These are phyloP conservation scores for Pseudodiploospora longispora DNA, from an alignment of 2,329 filamentous ascomycete species.

Conservation along the genomic window DNA sequence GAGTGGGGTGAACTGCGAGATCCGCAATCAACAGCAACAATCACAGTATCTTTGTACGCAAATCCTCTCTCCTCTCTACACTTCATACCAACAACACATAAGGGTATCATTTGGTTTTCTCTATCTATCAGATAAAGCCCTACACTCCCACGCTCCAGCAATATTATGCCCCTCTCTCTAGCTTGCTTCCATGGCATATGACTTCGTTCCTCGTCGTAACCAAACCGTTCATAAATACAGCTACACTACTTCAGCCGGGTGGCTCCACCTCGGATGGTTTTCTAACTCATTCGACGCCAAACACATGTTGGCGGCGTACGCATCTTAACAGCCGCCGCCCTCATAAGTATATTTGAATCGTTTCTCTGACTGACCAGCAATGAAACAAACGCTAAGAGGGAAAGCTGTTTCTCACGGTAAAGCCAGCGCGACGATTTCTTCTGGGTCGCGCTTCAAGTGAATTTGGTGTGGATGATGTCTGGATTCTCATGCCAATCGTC, in stretches of 20 bases:
- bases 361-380: not conserved
- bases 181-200: slow-evolving; percentile 3
- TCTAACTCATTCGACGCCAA: slow-evolving; percentile 1
- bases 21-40: too few relatives aligned
- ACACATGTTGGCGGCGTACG: not conserved
- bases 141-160: slow-evolving; percentile 1
- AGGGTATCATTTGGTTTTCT: slow-evolving; percentile 33
- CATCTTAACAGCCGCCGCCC: too few relatives aligned
- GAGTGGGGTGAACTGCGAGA: too few relatives aligned
- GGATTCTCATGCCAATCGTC: slow-evolving; percentile 99
- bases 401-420: too few relatives aligned
- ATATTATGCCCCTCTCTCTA: not conserved
- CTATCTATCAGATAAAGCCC: slow-evolving; percentile 15
- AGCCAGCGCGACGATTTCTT: not conserved
- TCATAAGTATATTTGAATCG: too few relatives aligned
- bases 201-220: slow-evolving; percentile 6
- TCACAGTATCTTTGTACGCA: too few relatives aligned
- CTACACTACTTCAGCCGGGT: slow-evolving; percentile 1
- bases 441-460: slow-evolving; percentile 51
- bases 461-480: slow-evolving; percentile 97
- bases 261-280: not conserved
- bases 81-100: slow-evolving; percentile 17
- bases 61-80: too few relatives aligned
- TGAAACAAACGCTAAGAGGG: not conserved
- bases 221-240: slow-evolving; percentile 6